Conservation (phyloP, 345 rosid species). For the sweet orange (Citrus sinensis) region DVS_A1.0 CM039163.1:5362001-5362500, state of each 20-base stretch:
- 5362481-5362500: constrained; percentile 37
- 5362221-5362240: background rate
- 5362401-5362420: constrained; percentile 97
- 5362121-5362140: too few species aligned
- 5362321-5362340: constrained; percentile 97
- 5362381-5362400: constrained; percentile 99
- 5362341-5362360: constrained; percentile 98
- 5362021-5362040: background rate
- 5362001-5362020: too few species aligned
- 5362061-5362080: background rate
- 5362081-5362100: background rate
- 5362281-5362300: constrained; percentile 99
- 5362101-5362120: background rate
- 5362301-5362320: constrained; percentile 86
- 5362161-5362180: background rate
- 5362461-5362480: constrained; percentile 92
- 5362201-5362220: background rate
- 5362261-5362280: constrained; percentile 63
- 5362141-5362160: background rate
- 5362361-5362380: constrained; percentile 85
- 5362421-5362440: constrained; percentile 72
- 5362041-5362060: background rate
- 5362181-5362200: background rate
- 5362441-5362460: constrained; percentile 97
- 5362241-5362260: constrained; percentile 1